Base-by-base conservation (phyloP, 2,329 filamentous ascomycete genomes). In the Ceratocystis harringtonii region DNA sequence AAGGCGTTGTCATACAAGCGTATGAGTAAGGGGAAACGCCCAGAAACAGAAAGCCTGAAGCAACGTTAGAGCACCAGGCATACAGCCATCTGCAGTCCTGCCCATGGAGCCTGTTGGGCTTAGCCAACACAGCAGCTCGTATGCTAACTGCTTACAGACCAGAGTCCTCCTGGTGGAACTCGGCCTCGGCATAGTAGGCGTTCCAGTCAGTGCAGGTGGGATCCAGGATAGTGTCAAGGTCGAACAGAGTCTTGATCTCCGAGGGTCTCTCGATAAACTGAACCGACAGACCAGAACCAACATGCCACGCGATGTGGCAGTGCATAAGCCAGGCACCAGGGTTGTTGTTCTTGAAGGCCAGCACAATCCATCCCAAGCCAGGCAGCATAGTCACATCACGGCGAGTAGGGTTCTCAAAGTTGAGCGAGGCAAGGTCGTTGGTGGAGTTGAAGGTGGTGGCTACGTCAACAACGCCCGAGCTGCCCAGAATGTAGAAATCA, bases 251-350 rank as follows among this genome's bases (percentile, higher is more conserved):
- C 57, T 67, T 65, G 30, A 69, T 67, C 43, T 68, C 65, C 17
- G 25, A 22, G 55, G 65, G 65, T 32, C 55, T 64, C 68, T 69
- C 68, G 4, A 84, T 72, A 67, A 84, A 79, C 70, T 82, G 78
- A 41, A 79, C 69, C 10, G 81, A 75, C 61, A 84, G 76, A 3
- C 82, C 82, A 7, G 76, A 76, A 0, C 78, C 79, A 1, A 78
- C 77, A 70, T 84, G 82, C 81, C 81, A 84, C 2, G 78, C 78
- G 62, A 81, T 79, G 72, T 82, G 80, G 71, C 80, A 82, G 72
- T 82, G 80, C 70, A 81, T 77, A 3, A 78, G 74, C 79, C 80
- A 82, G 69, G 68, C 81, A 75, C 74, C 81, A 1, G 80, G 78
- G 70, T 82, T 83, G 65, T 77, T 74, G 0, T 76, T 75, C 69